phyloP scores from a whole-genome alignment of 73 alveolate species.

The Paramecium octaurelia region DNA sequence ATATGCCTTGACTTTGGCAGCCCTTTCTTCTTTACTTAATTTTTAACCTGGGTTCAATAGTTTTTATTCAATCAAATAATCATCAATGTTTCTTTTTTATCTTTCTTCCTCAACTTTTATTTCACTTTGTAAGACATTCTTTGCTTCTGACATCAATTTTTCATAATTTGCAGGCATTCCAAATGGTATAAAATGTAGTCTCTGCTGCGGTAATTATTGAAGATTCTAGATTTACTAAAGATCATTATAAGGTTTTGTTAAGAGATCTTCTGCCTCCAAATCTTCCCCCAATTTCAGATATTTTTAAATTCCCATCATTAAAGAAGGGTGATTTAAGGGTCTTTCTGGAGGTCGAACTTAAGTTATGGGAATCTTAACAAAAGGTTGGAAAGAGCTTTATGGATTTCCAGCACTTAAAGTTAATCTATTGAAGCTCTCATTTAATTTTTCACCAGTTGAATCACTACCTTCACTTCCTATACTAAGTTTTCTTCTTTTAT shows the following conservation, averaged over 20 bases:
- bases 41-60: constrained; percentile 1
- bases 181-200: not conserved
- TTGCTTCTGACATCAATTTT: not conserved
- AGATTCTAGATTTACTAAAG: not conserved
- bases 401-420: not conserved
- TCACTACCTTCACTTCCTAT: constrained; percentile 33
- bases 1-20: not conserved
- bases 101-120: not conserved
- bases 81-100: not conserved
- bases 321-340: not conserved
- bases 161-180: constrained; percentile 41
- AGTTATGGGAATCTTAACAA: not conserved
- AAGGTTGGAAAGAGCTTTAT: not conserved
- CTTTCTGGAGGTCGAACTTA: not conserved
- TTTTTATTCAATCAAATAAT: not conserved
- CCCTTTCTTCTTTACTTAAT: constrained; percentile 12
- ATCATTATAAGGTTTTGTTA: not conserved
- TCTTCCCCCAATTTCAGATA: not conserved
- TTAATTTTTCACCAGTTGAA: constrained; percentile 38
- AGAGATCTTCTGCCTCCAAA: not conserved
- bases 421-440: constrained; percentile 22
- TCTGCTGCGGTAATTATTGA: not conserved
- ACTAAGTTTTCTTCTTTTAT: constrained; percentile 16
- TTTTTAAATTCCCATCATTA: not conserved
- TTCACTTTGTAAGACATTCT: not conserved